Evolutionary conservation across 2,329 filamentous ascomycete genomes (phyloP).

Genomic region (Thielaviopsis ethacetica): DNA sequence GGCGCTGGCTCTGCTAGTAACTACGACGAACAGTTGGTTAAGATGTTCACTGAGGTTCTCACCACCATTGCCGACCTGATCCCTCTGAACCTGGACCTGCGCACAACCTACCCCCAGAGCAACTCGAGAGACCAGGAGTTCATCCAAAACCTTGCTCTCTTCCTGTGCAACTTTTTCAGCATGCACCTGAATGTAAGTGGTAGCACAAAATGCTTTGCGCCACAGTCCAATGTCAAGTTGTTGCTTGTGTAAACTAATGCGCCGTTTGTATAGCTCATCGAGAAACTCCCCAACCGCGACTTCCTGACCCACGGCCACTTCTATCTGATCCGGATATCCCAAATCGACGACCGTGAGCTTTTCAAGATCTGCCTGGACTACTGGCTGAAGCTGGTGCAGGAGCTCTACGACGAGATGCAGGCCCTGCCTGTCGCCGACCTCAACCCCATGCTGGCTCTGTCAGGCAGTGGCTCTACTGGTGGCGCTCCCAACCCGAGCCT

Average conservation of each 20-base stretch:
- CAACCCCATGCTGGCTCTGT: slow-evolving; percentile 70
- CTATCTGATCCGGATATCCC: slow-evolving; percentile 93
- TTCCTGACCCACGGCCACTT: slow-evolving; percentile 93
- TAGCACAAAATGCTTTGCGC: neutral
- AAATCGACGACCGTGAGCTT: slow-evolving; percentile 96
- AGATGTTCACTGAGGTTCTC: slow-evolving; percentile 96
- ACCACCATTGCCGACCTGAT: slow-evolving; percentile 89
- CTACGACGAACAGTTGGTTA: slow-evolving; percentile 89
- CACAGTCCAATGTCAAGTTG: neutral
- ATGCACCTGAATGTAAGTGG: slow-evolving; percentile 64
- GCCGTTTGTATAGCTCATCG: slow-evolving; percentile 49
- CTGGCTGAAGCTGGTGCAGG: slow-evolving; percentile 96
- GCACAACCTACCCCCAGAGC: slow-evolving; percentile 77
- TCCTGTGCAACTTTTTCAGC: slow-evolving; percentile 92
- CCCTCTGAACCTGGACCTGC: slow-evolving; percentile 75
- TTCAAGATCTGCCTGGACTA: slow-evolving; percentile 99
- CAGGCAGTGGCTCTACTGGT: slow-evolving; percentile 54
- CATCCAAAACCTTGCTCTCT: slow-evolving; percentile 88
- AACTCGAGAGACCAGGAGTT: slow-evolving; percentile 94
- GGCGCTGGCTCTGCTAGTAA: slow-evolving; percentile 47
- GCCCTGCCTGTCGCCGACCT: slow-evolving; percentile 82
- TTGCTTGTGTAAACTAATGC: slow-evolving; percentile 12
- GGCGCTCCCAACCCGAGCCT: slow-evolving; percentile 72
- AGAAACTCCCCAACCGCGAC: slow-evolving; percentile 87
- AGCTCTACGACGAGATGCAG: slow-evolving; percentile 98